phyloP scores from a whole-genome alignment of 2,329 filamentous ascomycete genomes.

The Pseudocercospora pini-densiflorae region DNA sequence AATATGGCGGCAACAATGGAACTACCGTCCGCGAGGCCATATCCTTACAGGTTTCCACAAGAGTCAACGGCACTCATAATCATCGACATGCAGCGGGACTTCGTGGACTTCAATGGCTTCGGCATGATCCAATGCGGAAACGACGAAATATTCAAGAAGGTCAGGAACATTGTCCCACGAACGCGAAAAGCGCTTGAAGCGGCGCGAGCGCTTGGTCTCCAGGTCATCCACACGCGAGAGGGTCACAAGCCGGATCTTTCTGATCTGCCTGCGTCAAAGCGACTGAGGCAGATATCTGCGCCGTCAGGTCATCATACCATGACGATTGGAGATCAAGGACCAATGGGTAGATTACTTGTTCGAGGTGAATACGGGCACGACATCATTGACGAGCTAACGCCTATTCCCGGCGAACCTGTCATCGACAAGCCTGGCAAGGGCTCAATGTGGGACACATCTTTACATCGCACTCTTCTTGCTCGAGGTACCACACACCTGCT shows the following conservation, averaged over 20 bases:
- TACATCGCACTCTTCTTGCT: slow-evolving; percentile 59
- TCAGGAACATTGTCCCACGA: slow-evolving; percentile 34
- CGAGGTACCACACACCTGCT: slow-evolving; percentile 63
- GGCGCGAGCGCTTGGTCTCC: slow-evolving; percentile 49
- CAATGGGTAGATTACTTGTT: slow-evolving; percentile 58
- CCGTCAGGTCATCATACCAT: slow-evolving; percentile 51
- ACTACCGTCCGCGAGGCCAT: slow-evolving; percentile 45
- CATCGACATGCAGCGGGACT: slow-evolving; percentile 60
- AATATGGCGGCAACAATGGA: slow-evolving; percentile 36
- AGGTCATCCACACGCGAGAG: slow-evolving; percentile 56
- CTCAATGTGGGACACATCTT: slow-evolving; percentile 61
- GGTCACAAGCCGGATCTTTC: slow-evolving; percentile 57
- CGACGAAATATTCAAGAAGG: slow-evolving; percentile 40
- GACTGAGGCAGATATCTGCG: slow-evolving; percentile 53
- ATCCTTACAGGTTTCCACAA: slow-evolving; percentile 53
- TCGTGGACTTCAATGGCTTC: slow-evolving; percentile 56
- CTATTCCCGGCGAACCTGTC: slow-evolving; percentile 57
- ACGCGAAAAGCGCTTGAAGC: slow-evolving; percentile 45
- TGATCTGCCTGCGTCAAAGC: slow-evolving; percentile 58
- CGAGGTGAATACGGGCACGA: slow-evolving; percentile 61
- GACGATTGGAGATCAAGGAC: slow-evolving; percentile 58
- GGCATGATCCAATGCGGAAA: slow-evolving; percentile 55
- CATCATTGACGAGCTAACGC: slow-evolving; percentile 59
- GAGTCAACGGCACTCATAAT: slow-evolving; percentile 55
- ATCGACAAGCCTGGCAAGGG: slow-evolving; percentile 65